Percentiles rank a stretch among this genome's conserved stretches.
Evolutionary conservation across 129 eudicot genomes (phyloP).

Genomic region (Ambrosia trifida): DNA sequence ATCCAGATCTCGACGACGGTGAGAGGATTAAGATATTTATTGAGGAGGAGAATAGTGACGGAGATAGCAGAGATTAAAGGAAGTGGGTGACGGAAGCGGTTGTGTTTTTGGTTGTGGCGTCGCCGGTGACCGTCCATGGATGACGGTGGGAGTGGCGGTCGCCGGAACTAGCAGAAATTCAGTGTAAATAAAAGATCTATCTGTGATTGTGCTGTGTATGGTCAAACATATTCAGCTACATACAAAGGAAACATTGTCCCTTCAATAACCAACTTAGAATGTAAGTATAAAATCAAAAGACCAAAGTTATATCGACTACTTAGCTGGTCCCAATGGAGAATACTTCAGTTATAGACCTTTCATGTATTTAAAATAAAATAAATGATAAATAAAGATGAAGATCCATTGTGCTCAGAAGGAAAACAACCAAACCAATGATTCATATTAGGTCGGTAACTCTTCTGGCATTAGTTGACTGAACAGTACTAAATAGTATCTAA

Average conservation of each 20-base stretch:
- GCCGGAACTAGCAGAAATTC: too few relatives aligned
- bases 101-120: too few relatives aligned
- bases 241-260: constrained; percentile 4
- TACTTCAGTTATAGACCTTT: neutral
- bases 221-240: neutral
- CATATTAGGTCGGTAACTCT: neutral
- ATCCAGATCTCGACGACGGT: too few relatives aligned
- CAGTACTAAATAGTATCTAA: neutral
- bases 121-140: too few relatives aligned
- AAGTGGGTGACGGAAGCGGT: too few relatives aligned
- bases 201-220: too few relatives aligned
- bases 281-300: constrained; percentile 3
- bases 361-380: neutral
- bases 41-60: too few relatives aligned
- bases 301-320: constrained; percentile 10
- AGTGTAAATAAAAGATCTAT: too few relatives aligned
- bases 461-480: constrained; percentile 2
- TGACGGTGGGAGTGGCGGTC: too few relatives aligned
- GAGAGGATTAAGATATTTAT: too few relatives aligned
- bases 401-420: constrained; percentile 19
- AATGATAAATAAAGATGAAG: neutral
- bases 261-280: constrained; percentile 4
- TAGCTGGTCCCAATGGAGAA: neutral
- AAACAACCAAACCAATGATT: neutral
- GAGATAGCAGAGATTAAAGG: too few relatives aligned